Evolutionary conservation across 805 yeast genomes (phyloP).

Genomic region (Torulaspora maleeae): DNA sequence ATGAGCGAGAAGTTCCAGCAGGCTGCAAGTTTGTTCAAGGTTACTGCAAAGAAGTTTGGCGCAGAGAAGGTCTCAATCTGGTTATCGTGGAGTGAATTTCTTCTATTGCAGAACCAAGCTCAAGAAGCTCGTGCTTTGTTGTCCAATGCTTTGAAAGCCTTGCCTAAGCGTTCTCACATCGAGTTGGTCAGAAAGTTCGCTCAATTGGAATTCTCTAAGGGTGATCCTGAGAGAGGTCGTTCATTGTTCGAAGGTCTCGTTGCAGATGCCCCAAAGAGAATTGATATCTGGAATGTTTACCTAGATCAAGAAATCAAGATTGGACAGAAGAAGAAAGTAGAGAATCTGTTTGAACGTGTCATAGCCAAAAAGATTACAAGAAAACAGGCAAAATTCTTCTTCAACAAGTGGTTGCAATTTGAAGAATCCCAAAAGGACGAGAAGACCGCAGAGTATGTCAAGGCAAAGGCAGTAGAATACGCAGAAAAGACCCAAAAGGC

Average conservation of each 20-base stretch:
- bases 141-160: conserved; percentile 63
- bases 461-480: conserved; percentile 83
- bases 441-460: conserved; percentile 74
- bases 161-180: conserved; percentile 69
- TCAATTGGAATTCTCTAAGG: conserved; percentile 77
- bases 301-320: conserved; percentile 85
- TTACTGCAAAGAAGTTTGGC: conserved; percentile 77
- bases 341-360: conserved; percentile 79
- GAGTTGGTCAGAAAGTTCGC: conserved; percentile 86
- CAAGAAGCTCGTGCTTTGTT: conserved; percentile 69
- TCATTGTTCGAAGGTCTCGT: conserved; percentile 89
- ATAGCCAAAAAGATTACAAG: conserved; percentile 58
- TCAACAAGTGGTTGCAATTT: conserved; percentile 81
- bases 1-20: conserved; percentile 65
- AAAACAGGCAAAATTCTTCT: conserved; percentile 92
- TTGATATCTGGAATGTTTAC: conserved; percentile 93
- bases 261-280: conserved; percentile 84
- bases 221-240: conserved; percentile 92
- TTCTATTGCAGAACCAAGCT: conserved; percentile 50
- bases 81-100: conserved; percentile 75
- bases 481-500: conserved; percentile 38
- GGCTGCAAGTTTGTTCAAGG: conserved; percentile 65
- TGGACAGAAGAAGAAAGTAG: conserved; percentile 61
- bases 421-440: conserved; percentile 69
- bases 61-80: conserved; percentile 62